Percentiles rank a stretch among this genome's conserved stretches.
These are phyloP conservation scores for Aspergillus taichungensis DNA, from an alignment of 495 filamentous ascomycete species.

Conservation along the genomic window DNA sequence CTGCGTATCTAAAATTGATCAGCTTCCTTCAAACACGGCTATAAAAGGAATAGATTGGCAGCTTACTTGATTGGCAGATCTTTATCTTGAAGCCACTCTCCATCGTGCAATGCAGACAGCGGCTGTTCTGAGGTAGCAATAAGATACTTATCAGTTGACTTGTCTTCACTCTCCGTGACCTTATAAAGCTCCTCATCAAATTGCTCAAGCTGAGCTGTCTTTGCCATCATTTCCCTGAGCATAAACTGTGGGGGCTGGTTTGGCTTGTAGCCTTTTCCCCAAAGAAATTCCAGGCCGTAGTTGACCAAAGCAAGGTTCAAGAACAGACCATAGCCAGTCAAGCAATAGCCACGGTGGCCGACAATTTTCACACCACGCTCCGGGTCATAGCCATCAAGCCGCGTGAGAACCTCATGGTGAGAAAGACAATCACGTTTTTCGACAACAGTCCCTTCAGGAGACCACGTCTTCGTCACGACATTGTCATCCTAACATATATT, in stretches of 20 bases:
- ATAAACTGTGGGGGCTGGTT: slow-evolving; percentile 95
- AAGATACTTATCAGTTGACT: slow-evolving; percentile 86
- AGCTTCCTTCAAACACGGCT: slow-evolving; percentile 1
- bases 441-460: slow-evolving; percentile 58
- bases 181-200: slow-evolving; percentile 99
- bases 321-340: slow-evolving; percentile 86
- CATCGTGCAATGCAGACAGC: slow-evolving; percentile 80
- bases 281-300: slow-evolving; percentile 86
- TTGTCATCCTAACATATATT: slow-evolving; percentile 60
- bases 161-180: slow-evolving; percentile 70
- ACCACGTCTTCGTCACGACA: slow-evolving; percentile 63
- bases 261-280: slow-evolving; percentile 66
- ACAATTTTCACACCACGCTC: slow-evolving; percentile 92
- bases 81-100: slow-evolving; percentile 81
- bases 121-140: slow-evolving; percentile 98
- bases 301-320: slow-evolving; percentile 87
- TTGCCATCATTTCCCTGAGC: slow-evolving; percentile 94
- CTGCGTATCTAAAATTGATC: slow-evolving; percentile 54
- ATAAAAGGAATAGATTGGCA: not conserved
- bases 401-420: slow-evolving; percentile 87
- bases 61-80: slow-evolving; percentile 76
- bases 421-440: slow-evolving; percentile 69
- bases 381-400: slow-evolving; percentile 86
- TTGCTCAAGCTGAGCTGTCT: slow-evolving; percentile 93
- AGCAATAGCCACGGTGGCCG: slow-evolving; percentile 89